These are phyloP conservation scores for Catharanthus roseus DNA, from an alignment of 257 asterid species.

Conservation along the genomic window DNA sequence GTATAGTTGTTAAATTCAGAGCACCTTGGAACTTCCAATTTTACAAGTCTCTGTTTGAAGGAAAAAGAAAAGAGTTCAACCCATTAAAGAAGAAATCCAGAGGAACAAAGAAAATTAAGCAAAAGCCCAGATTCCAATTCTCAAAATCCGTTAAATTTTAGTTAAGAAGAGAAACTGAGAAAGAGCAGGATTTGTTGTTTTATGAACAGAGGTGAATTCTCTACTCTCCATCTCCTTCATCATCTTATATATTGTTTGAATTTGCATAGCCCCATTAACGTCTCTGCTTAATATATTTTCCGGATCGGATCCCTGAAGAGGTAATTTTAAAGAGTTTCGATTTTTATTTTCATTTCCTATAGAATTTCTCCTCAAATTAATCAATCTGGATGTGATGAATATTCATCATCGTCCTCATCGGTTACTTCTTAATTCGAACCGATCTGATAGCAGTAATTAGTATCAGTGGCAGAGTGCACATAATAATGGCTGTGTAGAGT, in stretches of 20 bases:
- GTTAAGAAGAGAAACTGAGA: too few species aligned
- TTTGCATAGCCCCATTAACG: conserved; percentile 18
- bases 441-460: conserved; percentile 17
- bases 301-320: too few species aligned
- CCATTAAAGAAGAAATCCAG: too few species aligned
- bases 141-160: too few species aligned
- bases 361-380: not conserved
- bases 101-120: too few species aligned
- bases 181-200: not conserved
- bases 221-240: conserved; percentile 46
- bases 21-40: too few species aligned
- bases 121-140: too few species aligned
- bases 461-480: conserved; percentile 22
- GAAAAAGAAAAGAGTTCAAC: too few species aligned
- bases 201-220: conserved; percentile 31
- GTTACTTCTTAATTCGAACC: conserved; percentile 32
- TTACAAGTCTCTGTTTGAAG: too few species aligned
- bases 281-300: conserved; percentile 10
- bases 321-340: not conserved
- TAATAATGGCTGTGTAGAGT: conserved; percentile 17
- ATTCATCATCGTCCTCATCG: conserved; percentile 34
- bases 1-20: not conserved
- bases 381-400: conserved; percentile 27
- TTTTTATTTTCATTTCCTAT: not conserved
- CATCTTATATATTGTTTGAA: conserved; percentile 38